A percentile compares a stretch with the other conserved stretches of the same genome.
These are phyloP conservation scores for Colletotrichum sidae DNA, from an alignment of 2,329 filamentous ascomycete species.

Conservation along the genomic window DNA sequence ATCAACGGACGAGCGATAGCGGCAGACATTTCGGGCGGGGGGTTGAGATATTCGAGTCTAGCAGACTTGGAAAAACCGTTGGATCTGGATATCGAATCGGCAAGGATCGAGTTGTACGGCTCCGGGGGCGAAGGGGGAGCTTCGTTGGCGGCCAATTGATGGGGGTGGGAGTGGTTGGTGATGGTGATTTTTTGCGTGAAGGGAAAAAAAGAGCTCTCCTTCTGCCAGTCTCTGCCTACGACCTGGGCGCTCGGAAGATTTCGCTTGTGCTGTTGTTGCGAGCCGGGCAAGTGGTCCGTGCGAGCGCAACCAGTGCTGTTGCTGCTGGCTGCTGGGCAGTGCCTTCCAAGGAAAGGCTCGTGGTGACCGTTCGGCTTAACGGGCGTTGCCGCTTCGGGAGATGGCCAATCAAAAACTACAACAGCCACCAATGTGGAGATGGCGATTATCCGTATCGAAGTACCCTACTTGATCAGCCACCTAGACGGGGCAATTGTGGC, in stretches of 20 bases:
- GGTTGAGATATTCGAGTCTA: background rate
- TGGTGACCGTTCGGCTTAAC: conserved; percentile 12
- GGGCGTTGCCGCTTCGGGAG: conserved; percentile 22
- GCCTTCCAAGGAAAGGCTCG: conserved; percentile 12
- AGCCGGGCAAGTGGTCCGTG: conserved; percentile 36
- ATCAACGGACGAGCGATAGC: conserved; percentile 56
- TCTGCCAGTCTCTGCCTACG: conserved; percentile 32
- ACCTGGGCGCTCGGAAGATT: conserved; percentile 54
- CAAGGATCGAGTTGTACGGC: conserved; percentile 43
- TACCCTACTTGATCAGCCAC: background rate
- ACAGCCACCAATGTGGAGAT: background rate
- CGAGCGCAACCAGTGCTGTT: background rate
- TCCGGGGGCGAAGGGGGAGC: conserved; percentile 43
- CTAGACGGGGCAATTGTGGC: background rate
- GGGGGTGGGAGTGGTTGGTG: conserved; percentile 40
- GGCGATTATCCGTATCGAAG: background rate
- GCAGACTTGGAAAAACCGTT: conserved; percentile 18
- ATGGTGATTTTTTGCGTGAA: conserved; percentile 37
- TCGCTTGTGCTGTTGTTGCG: conserved; percentile 48
- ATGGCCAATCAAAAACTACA: conserved; percentile 9
- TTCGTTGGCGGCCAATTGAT: conserved; percentile 50
- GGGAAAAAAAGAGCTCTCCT: conserved; percentile 37
- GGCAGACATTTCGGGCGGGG: conserved; percentile 44
- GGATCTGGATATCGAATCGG: conserved; percentile 28
- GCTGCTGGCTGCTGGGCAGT: conserved; percentile 8